Conservation (phyloP, 345 rosid genomes). For the Streptanthus diversifolius region DNA sequence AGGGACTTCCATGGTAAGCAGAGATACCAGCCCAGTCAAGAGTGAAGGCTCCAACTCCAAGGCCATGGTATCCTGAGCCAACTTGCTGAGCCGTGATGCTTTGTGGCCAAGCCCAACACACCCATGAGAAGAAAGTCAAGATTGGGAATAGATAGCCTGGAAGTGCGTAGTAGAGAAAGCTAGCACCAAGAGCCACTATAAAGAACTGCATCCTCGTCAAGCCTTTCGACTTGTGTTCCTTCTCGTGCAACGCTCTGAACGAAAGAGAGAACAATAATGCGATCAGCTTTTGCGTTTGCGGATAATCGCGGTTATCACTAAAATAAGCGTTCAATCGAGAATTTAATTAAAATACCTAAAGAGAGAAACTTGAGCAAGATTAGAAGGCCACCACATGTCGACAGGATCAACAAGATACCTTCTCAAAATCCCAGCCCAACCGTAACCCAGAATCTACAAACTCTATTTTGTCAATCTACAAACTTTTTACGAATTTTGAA, state of each 20-base stretch:
- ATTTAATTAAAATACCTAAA: conserved; percentile 52
- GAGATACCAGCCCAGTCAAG: conserved; percentile 99
- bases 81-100: conserved; percentile 95
- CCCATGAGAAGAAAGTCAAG: conserved; percentile 96
- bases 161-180: conserved; percentile 72
- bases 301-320: background rate
- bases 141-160: conserved; percentile 91
- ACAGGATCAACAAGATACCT: conserved; percentile 94
- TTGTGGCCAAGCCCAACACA: conserved; percentile 86
- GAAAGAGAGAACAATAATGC: background rate
- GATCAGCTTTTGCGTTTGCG: background rate
- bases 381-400: conserved; percentile 99
- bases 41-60: conserved; percentile 88
- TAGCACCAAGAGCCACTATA: conserved; percentile 54
- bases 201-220: conserved; percentile 80
- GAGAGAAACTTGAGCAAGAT: conserved; percentile 96
- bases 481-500: background rate
- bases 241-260: conserved; percentile 93
- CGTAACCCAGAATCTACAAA: conserved; percentile 80
- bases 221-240: conserved; percentile 54
- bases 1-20: conserved; percentile 97
- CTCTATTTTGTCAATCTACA: background rate
- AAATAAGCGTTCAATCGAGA: background rate
- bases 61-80: conserved; percentile 96
- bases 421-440: conserved; percentile 99